Conservation (phyloP, 2,329 filamentous ascomycete genomes). For the Neofusicoccum parvum region DNA sequence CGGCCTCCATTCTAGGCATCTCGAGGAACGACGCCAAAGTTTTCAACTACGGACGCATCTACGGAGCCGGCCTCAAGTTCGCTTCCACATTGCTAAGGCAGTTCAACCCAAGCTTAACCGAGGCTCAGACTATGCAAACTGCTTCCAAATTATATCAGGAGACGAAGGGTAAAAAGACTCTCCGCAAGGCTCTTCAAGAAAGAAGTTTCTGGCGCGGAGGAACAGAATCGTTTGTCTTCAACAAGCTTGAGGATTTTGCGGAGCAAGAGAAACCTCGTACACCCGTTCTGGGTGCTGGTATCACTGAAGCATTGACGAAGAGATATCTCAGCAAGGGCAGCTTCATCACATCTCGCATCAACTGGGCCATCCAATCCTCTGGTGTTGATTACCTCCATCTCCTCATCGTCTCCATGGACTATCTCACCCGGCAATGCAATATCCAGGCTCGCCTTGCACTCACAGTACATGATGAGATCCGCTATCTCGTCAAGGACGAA, state of each 20-base stretch:
- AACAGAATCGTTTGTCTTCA: conserved; percentile 97
- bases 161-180: conserved; percentile 89
- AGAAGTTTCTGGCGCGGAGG: conserved; percentile 91
- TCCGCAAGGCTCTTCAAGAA: conserved; percentile 69
- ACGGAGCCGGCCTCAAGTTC: conserved; percentile 95
- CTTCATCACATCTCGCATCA: conserved; percentile 95
- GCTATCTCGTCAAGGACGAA: conserved; percentile 82
- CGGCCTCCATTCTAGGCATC: conserved; percentile 88
- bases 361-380: conserved; percentile 98
- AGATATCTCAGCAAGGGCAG: conserved; percentile 85
- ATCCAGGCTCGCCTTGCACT: conserved; percentile 84
- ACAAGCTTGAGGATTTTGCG: conserved; percentile 95
- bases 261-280: conserved; percentile 90
- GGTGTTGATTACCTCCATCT: conserved; percentile 97
- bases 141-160: conserved; percentile 81
- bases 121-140: conserved; percentile 73
- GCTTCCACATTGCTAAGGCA: conserved; percentile 86
- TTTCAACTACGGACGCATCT: conserved; percentile 98
- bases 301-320: conserved; percentile 91
- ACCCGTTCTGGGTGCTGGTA: conserved; percentile 89
- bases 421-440: conserved; percentile 81
- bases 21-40: conserved; percentile 94
- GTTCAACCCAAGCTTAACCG: conserved; percentile 84
- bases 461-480: conserved; percentile 96
- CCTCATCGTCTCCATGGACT: conserved; percentile 92